Evolutionary conservation across 805 yeast genomes (phyloP).

Genomic region (Lachancea nothofagi): DNA sequence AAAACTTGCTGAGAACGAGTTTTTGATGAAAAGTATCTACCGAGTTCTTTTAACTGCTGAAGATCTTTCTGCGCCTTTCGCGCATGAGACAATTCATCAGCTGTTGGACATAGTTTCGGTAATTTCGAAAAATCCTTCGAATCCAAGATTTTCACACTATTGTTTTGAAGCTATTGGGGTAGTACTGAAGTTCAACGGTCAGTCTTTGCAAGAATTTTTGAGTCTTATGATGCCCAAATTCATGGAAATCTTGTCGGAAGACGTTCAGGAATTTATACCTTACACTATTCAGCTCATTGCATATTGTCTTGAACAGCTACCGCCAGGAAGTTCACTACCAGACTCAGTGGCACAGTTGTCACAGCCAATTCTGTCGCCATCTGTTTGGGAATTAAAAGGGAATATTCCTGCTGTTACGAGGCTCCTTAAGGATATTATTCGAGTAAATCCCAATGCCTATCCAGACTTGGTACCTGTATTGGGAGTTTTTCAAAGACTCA

Average conservation of each 20-base stretch:
- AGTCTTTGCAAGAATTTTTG: constrained; percentile 31
- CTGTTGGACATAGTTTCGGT: constrained; percentile 61
- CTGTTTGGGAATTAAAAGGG: constrained; percentile 89
- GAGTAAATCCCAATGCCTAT: constrained; percentile 33
- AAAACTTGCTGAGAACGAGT: constrained; percentile 91
- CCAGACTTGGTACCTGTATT: constrained; percentile 67
- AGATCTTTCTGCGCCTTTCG: constrained; percentile 47
- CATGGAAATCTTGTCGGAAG: constrained; percentile 64
- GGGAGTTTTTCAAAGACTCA: constrained; percentile 93
- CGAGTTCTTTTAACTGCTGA: constrained; percentile 71
- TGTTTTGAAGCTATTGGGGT: constrained; percentile 84
- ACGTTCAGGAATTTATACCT: constrained; percentile 91
- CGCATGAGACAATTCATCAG: constrained; percentile 51
- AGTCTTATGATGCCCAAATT: constrained; percentile 59
- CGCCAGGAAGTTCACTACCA: constrained; percentile 49
- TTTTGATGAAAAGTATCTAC: constrained; percentile 83
- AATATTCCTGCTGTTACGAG: constrained; percentile 91
- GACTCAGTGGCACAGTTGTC: constrained; percentile 57
- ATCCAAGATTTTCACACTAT: constrained; percentile 89
- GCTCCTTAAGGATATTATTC: constrained; percentile 61
- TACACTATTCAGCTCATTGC: constrained; percentile 89
- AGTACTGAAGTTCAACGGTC: constrained; percentile 48
- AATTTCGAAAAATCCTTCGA: constrained; percentile 86
- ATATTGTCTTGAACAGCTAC: constrained; percentile 60
- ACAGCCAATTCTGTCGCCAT: constrained; percentile 81